Evolutionary conservation across 202 grass and related monocot species (phyloP), one percentile per base, ranked within the genome.

Genomic region (Schoenoplectus triqueter): DNA sequence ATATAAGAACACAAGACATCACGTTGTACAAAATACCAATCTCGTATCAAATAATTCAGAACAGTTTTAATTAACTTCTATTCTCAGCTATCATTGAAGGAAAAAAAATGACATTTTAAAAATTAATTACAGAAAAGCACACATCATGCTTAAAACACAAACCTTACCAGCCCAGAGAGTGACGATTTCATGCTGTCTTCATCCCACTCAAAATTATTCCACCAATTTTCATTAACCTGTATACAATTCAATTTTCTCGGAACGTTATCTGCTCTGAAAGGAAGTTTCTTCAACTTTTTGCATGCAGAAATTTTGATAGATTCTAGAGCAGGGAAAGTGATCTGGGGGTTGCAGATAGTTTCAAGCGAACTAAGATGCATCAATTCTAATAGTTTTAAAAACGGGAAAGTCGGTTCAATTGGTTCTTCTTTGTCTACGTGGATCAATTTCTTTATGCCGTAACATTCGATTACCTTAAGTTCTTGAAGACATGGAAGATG

Each of bases 141-240:
- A 41, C 5, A 63, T 2, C 4, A 18, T 7, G 13, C 21, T 42
- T 10, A 42, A 41, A 67, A 10, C 22, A 42, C 65, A 68, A 68
- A 68, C 10, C 65, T 68, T 14, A 68, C 65, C 0, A 42, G 3
- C 41, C 31, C 65, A 68, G 31, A 68, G 31, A 79, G 39, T 45
- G 74, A 59, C 59, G 48, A 11, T 79, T 79, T 79, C 1, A 59
- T 0, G 39, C 39, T 51, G 40, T 2, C n/a, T 1, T 79, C 49
- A 55, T 79, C 74, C 74, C 74, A 79, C 18, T 61, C 14, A 9
- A 79, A 11, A 79, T 60, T 13, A 61, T 60, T n/a, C 74, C 74
- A 79, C 74, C 74, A 79, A 59, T 55, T 11, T 56, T 79, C 52
- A 14, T 55, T 2, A 79, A 45, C 49, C 52, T 49, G 44, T 50